phyloP scores from a whole-genome alignment of 1,139 yeast genomes.

The Scheffersomyces cryptocercus region DNA sequence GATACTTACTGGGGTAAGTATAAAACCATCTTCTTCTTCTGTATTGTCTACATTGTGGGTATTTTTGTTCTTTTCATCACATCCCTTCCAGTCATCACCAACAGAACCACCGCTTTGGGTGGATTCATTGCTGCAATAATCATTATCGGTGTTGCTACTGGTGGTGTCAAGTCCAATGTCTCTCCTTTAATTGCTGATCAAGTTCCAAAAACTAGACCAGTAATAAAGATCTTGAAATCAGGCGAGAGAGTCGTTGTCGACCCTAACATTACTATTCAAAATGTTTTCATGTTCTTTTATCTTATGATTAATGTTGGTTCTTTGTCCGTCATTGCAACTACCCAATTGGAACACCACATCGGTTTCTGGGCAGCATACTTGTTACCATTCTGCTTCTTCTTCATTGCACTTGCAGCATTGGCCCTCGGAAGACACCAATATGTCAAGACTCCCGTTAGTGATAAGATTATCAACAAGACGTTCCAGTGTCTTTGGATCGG shows the following conservation, averaged over 20 bases:
- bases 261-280: constrained; percentile 43
- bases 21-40: constrained; percentile 41
- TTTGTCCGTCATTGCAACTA: constrained; percentile 43
- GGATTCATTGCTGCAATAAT: constrained; percentile 61
- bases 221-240: constrained; percentile 31
- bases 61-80: constrained; percentile 65
- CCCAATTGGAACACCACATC: constrained; percentile 36
- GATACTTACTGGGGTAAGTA: constrained; percentile 23
- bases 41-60: constrained; percentile 61
- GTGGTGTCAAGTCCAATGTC: constrained; percentile 21
- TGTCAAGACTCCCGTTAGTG: constrained; percentile 19
- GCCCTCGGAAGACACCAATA: constrained; percentile 18
- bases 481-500: constrained; percentile 16
- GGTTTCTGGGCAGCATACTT: constrained; percentile 47
- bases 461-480: constrained; percentile 17
- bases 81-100: constrained; percentile 67
- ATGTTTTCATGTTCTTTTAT: constrained; percentile 44
- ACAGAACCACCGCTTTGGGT: constrained; percentile 45
- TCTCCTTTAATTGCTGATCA: constrained; percentile 24
- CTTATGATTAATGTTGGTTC: constrained; percentile 45
- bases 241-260: constrained; percentile 44
- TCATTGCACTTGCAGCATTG: constrained; percentile 15
- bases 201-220: constrained; percentile 33
- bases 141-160: constrained; percentile 68
- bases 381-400: constrained; percentile 21